A percentile compares a stretch with the other conserved stretches of the same genome.
Evolutionary conservation across 306 rosid genomes (phyloP).

Genomic region (Citrullus amarus): DNA sequence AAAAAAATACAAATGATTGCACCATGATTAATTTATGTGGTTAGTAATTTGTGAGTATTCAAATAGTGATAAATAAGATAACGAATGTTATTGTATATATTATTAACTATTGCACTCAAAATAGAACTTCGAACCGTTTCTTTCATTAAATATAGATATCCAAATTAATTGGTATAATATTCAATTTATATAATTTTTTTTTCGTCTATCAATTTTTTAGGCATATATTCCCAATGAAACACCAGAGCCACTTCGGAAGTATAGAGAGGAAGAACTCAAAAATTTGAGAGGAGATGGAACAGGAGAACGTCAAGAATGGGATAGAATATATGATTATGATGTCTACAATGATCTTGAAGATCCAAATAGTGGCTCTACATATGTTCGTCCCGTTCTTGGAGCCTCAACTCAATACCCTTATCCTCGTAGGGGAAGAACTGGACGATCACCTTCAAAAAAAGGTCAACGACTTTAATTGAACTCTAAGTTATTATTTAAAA

Average conservation of each 20-base stretch:
- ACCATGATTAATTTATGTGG: not conserved
- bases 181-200: too few relatives aligned
- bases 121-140: not conserved
- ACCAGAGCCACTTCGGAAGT: slow-evolving; percentile 41
- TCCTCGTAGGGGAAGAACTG: not conserved
- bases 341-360: not conserved
- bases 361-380: not conserved
- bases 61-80: too few relatives aligned
- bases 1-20: too few relatives aligned
- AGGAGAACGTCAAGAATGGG: slow-evolving; percentile 51
- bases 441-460: not conserved
- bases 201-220: slow-evolving; percentile 12
- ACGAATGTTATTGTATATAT: too few relatives aligned
- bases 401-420: not conserved
- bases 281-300: slow-evolving; percentile 58
- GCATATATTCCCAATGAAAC: slow-evolving; percentile 59
- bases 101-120: too few relatives aligned
- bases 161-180: not conserved
- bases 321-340: slow-evolving; percentile 35
- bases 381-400: not conserved
- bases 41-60: not conserved
- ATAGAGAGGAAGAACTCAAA: slow-evolving; percentile 55
- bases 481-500: too few relatives aligned
- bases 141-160: not conserved
- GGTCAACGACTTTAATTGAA: too few relatives aligned